Conservation (phyloP, 257 asterid genomes). For the Solanum bulbocastanum region DNA sequence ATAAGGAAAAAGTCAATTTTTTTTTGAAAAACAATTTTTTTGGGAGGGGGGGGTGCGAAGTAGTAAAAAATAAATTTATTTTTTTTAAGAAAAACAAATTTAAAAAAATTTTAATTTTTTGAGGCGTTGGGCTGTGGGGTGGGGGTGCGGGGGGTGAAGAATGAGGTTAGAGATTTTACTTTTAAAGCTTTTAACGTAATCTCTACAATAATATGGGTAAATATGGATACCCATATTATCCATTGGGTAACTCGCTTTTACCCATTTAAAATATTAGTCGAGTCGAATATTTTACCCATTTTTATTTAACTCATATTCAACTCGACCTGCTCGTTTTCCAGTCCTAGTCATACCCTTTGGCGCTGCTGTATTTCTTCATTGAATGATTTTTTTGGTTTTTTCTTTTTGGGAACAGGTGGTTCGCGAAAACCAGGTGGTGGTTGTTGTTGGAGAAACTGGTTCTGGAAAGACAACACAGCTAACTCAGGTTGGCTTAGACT, state of each 20-base stretch:
- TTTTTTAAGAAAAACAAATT: background rate
- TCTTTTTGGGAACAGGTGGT: slow-evolving; percentile 40
- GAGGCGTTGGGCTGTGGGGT: background rate
- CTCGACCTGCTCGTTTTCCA: background rate
- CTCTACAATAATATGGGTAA: background rate
- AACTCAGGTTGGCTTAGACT: slow-evolving; percentile 59
- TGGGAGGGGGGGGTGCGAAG: background rate
- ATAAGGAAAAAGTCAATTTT: no score
- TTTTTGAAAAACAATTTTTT: no score
- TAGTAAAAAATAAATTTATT: background rate
- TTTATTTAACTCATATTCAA: background rate
- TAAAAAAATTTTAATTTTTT: no score
- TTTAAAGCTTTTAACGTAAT: background rate
- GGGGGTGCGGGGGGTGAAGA: background rate
- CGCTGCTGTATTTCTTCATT: background rate
- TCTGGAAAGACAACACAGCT: slow-evolving; percentile 96
- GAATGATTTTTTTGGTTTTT: background rate
- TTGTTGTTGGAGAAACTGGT: slow-evolving; percentile 98
- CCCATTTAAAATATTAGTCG: background rate
- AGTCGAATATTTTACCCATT: background rate
- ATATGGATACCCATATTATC: background rate
- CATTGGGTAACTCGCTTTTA: background rate
- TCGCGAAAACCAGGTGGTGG: slow-evolving; percentile 92
- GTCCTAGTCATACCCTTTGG: background rate
- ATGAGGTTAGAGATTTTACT: background rate